Percentiles rank a stretch among this genome's conserved stretches.
Conservation (phyloP, 441 rosid genomes). For the Pelargonium australe region DNA sequence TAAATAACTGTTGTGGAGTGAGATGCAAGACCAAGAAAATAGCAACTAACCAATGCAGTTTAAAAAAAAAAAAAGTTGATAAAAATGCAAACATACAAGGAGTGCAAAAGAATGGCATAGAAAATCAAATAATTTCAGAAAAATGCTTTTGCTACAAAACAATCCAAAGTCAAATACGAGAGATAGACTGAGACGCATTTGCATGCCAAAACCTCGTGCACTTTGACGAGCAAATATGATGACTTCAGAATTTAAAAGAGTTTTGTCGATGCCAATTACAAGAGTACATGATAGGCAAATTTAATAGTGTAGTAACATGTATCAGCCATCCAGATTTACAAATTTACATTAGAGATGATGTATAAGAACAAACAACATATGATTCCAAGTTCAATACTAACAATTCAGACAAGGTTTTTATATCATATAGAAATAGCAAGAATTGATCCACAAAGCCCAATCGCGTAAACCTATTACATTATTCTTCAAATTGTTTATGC, state of each 20-base stretch:
- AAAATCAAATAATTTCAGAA: constrained; percentile 5
- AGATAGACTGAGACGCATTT: not conserved
- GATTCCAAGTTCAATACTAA: not conserved
- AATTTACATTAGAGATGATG: not conserved
- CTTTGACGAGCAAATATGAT: not conserved
- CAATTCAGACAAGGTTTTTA: not conserved
- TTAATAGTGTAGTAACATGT: constrained; percentile 3
- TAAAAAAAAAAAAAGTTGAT: not conserved
- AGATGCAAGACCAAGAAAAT: constrained; percentile 6
- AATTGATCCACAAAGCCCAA: not conserved
- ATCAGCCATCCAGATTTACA: constrained; percentile 5
- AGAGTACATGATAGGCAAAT: not conserved
- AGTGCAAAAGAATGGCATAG: not conserved
- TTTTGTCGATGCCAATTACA: not conserved
- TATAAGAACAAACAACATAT: constrained; percentile 1
- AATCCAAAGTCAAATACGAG: not conserved
- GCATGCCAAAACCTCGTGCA: constrained; percentile 1
- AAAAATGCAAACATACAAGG: constrained; percentile 1
- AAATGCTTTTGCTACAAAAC: constrained; percentile 3
- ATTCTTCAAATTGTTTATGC: not conserved
- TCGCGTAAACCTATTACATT: not conserved
- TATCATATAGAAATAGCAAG: not conserved
- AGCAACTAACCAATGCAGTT: not conserved
- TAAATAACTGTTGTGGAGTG: not conserved
- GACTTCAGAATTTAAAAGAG: not conserved